These are phyloP conservation scores for Artemisia tridentata DNA, from an alignment of 129 eudicot genomes.

Conservation along the genomic window DNA sequence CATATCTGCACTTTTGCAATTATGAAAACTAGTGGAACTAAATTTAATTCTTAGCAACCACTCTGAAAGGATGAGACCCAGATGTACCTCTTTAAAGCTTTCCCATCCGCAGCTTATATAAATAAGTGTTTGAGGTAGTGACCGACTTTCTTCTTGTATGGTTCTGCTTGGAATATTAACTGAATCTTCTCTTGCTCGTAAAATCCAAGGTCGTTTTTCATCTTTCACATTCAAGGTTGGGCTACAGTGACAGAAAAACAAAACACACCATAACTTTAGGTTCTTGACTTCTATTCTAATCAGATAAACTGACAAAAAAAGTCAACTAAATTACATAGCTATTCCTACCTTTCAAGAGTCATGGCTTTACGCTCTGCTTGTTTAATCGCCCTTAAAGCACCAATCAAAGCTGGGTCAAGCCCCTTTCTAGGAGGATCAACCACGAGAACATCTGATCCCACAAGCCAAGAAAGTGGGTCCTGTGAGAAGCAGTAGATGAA, in stretches of 20 bases:
- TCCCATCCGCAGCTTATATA: conserved; percentile 97
- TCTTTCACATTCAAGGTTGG: conserved; percentile 48
- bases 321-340: not conserved
- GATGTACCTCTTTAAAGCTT: conserved; percentile 84
- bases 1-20: not conserved
- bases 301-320: not conserved
- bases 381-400: conserved; percentile 52
- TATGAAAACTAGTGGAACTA: not conserved
- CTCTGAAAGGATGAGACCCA: conserved; percentile 11
- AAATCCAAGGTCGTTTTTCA: conserved; percentile 92
- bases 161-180: conserved; percentile 48
- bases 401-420: conserved; percentile 68
- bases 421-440: conserved; percentile 99
- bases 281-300: conserved; percentile 11
- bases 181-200: conserved; percentile 85
- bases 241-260: conserved; percentile 33
- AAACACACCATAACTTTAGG: conserved; percentile 23
- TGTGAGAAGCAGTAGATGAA: conserved; percentile 37
- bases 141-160: conserved; percentile 48
- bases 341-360: conserved; percentile 52
- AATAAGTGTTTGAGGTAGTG: conserved; percentile 79
- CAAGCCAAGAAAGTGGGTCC: conserved; percentile 94
- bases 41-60: conserved; percentile 12
- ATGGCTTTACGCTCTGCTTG: conserved; percentile 50
- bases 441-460: conserved; percentile 93